phyloP scores from a whole-genome alignment of 2,329 filamentous ascomycete genomes.

The Zopfia rhizophila region DNA sequence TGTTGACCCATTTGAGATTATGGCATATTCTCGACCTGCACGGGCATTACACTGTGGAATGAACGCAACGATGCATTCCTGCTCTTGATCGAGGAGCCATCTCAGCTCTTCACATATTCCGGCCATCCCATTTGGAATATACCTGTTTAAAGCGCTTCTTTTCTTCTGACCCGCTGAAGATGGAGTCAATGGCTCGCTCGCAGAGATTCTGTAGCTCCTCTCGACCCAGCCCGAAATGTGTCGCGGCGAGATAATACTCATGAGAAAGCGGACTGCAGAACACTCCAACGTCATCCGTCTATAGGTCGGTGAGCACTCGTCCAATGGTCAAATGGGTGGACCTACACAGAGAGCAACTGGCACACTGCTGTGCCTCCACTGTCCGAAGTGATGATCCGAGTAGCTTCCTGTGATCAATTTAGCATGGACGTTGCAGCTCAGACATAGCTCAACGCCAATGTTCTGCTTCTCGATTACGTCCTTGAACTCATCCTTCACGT shows the following conservation, averaged over 20 bases:
- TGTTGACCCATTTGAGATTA: no score
- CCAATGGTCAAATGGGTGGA: constrained; percentile 32
- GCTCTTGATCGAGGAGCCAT: no score
- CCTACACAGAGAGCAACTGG: constrained; percentile 74
- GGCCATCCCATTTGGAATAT: constrained; percentile 34
- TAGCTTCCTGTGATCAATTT: constrained; percentile 75
- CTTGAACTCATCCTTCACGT: constrained; percentile 72
- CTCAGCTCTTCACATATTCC: no score
- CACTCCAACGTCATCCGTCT: constrained; percentile 87
- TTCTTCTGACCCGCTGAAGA: constrained; percentile 73
- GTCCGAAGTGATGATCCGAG: constrained; percentile 78
- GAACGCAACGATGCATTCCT: no score
- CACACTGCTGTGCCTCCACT: constrained; percentile 70
- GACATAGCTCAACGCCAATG: constrained; percentile 78
- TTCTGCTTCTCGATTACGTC: constrained; percentile 63
- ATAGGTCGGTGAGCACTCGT: no score
- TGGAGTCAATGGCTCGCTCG: constrained; percentile 69
- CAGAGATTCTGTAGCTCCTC: constrained; percentile 65
- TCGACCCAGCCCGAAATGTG: constrained; percentile 71
- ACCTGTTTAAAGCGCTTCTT: constrained; percentile 62
- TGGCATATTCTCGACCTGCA: no score
- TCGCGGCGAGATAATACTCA: constrained; percentile 77
- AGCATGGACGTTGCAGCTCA: constrained; percentile 83
- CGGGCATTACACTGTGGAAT: no score
- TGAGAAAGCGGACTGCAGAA: constrained; percentile 81